These are phyloP conservation scores for Saccharomyces pastorianus DNA, from an alignment of 1,139 yeast species.

Conservation along the genomic window DNA sequence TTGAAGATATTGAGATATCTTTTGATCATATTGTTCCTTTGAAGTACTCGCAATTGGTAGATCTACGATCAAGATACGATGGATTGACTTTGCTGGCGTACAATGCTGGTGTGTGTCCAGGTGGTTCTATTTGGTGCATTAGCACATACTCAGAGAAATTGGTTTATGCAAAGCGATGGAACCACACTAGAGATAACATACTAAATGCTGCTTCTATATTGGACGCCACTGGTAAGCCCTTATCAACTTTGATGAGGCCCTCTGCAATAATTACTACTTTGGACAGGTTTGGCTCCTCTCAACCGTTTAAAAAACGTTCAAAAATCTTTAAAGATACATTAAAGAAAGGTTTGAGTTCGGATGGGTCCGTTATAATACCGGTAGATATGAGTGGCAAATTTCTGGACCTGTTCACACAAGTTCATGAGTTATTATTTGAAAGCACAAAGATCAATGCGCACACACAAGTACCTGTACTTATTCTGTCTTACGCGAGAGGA, in stretches of 20 bases:
- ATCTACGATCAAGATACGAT: constrained; percentile 46
- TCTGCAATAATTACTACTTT: constrained; percentile 77
- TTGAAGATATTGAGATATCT: constrained; percentile 69
- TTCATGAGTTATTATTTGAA: constrained; percentile 43
- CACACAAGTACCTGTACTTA: constrained; percentile 53
- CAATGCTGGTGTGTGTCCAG: constrained; percentile 88
- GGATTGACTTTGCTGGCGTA: constrained; percentile 71
- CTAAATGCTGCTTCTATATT: constrained; percentile 73
- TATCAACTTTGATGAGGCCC: constrained; percentile 66
- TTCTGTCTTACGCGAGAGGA: constrained; percentile 72
- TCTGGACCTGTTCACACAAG: constrained; percentile 64
- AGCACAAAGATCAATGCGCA: constrained; percentile 16
- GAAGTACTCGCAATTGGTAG: constrained; percentile 74
- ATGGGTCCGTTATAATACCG: constrained; percentile 75
- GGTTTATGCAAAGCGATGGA: constrained; percentile 90
- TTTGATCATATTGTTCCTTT: constrained; percentile 62
- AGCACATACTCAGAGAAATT: constrained; percentile 68
- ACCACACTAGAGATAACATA: constrained; percentile 83
- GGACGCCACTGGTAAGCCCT: constrained; percentile 44
- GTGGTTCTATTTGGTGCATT: constrained; percentile 77
- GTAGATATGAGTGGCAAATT: constrained; percentile 78
- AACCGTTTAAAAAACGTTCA: constrained; percentile 57
- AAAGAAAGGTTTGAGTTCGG: constrained; percentile 42
- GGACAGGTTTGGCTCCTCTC: constrained; percentile 47
- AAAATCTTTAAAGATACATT: constrained; percentile 62